These are phyloP conservation scores for Colletotrichum coccodes DNA, from an alignment of 2,329 filamentous ascomycete species.

Conservation along the genomic window DNA sequence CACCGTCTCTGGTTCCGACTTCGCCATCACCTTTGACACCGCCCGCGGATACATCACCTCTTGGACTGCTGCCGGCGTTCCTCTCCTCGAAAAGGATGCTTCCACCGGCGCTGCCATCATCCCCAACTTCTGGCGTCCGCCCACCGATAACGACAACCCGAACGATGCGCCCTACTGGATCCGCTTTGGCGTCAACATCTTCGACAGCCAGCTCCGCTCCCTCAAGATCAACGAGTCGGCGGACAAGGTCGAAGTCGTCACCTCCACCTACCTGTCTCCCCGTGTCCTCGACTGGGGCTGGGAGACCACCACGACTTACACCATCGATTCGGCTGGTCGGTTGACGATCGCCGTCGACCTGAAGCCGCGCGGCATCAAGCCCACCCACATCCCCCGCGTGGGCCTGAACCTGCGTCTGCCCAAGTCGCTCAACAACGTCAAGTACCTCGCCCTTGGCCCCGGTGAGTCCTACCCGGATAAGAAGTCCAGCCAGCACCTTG, in stretches of 20 bases:
- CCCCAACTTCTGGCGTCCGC: slow-evolving; percentile 70
- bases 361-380: slow-evolving; percentile 58
- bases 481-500: slow-evolving; percentile 63
- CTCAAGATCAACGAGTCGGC: slow-evolving; percentile 42
- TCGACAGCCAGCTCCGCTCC: slow-evolving; percentile 58
- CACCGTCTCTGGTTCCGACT: slow-evolving; percentile 44
- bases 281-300: slow-evolving; percentile 70
- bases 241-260: slow-evolving; percentile 48
- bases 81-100: slow-evolving; percentile 48
- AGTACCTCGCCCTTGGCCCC: slow-evolving; percentile 72
- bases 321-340: slow-evolving; percentile 54
- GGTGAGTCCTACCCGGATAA: slow-evolving; percentile 74
- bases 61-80: slow-evolving; percentile 49
- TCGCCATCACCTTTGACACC: slow-evolving; percentile 55
- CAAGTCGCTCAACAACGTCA: slow-evolving; percentile 54
- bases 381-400: slow-evolving; percentile 67
- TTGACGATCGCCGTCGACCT: slow-evolving; percentile 57
- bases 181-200: slow-evolving; percentile 57
- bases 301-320: slow-evolving; percentile 61
- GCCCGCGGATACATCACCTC: slow-evolving; percentile 53
- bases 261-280: slow-evolving; percentile 64
- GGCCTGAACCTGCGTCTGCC: slow-evolving; percentile 67
- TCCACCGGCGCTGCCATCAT: slow-evolving; percentile 48
- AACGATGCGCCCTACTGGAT: slow-evolving; percentile 67
- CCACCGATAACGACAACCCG: slow-evolving; percentile 72